Percentiles rank a stretch among this genome's conserved stretches.
Evolutionary conservation across 225 moss, liverwort and hornwort species (phyloP).

Genomic region (Marchantia paleacea): DNA sequence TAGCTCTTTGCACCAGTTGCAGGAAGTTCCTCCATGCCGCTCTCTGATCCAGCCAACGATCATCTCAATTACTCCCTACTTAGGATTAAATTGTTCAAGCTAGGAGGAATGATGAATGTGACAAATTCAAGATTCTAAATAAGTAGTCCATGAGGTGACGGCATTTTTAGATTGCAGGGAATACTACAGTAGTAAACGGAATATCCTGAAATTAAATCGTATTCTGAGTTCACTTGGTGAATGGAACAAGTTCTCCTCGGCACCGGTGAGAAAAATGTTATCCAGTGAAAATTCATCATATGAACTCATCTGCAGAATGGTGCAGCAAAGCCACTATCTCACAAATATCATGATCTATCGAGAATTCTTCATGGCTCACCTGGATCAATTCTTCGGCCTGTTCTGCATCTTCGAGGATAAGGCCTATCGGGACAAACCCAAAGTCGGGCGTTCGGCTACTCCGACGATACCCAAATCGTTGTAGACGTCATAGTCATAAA

Average conservation of each 20-base stretch:
- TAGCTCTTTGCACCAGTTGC: background rate
- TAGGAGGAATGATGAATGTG: too few species aligned
- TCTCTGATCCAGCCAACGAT: background rate
- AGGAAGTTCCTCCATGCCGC: too few species aligned
- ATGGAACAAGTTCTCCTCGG: background rate
- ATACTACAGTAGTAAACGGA: background rate
- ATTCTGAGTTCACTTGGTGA: too few species aligned
- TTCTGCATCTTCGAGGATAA: slow-evolving; percentile 60
- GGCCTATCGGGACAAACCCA: slow-evolving; percentile 49
- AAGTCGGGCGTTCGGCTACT: slow-evolving; percentile 37
- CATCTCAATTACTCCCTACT: background rate
- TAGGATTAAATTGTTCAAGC: too few species aligned
- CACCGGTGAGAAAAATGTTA: background rate
- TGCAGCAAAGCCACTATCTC: background rate
- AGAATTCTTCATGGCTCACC: slow-evolving; percentile 7
- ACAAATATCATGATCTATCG: too few species aligned
- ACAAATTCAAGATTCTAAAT: too few species aligned
- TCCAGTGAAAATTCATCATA: background rate
- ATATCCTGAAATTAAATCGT: background rate
- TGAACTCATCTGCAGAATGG: background rate
- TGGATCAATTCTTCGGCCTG: slow-evolving; percentile 35
- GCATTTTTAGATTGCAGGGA: too few species aligned
- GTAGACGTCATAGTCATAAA: slow-evolving; percentile 61
- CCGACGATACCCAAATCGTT: slow-evolving; percentile 55
- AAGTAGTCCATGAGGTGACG: too few species aligned